Base-by-base conservation (phyloP, 306 rosid species). In the Gynostemma pentaphyllum region DNA sequence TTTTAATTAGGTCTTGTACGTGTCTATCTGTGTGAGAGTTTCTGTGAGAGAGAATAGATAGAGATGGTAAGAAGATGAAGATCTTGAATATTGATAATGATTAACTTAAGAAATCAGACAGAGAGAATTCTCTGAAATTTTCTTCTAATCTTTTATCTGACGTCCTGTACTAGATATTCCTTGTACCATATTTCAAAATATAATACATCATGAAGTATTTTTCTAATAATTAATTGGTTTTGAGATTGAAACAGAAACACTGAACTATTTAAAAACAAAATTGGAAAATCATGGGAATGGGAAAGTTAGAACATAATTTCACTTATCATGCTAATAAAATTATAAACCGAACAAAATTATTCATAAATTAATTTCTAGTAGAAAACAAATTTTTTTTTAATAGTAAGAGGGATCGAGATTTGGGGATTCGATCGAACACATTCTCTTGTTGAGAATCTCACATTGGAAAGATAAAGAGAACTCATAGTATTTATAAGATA, bases 131-230 rank as follows among this genome's bases (percentile, higher is more conserved):
- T 62, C 28, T 40, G 21, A 21, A 40, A 39, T 26, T 27, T 45
- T 45, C 68, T 32, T 65, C 52, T 49, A 28, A 57, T 32, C n/a
- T 10, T 36, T 57, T 44, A 18, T 34, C 63, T 30, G 63, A 56
- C 45, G n/a, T n/a, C 9, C 5, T 55, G 29, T 57, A 29, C 64
- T 59, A 36, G 64, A 36, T 34, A 19, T 59, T 59, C 45, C 46
- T 2, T 59, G 10, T 0, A 45, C 41, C 37, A 3, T 32, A 32
- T 7, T 32, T 32, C 5, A 3, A 32, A 3, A n/a, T n/a, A n/a
- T n/a, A n/a, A n/a, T n/a, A n/a, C n/a, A n/a, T n/a, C n/a, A n/a
- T n/a, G n/a, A n/a, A n/a, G n/a, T n/a, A n/a, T n/a, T n/a, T n/a
- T n/a, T n/a, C n/a, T n/a, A n/a, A n/a, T n/a, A n/a, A n/a, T n/a